Evolutionary conservation across 2,329 filamentous ascomycete species (phyloP).

Genomic region (Ophiostoma montium): DNA sequence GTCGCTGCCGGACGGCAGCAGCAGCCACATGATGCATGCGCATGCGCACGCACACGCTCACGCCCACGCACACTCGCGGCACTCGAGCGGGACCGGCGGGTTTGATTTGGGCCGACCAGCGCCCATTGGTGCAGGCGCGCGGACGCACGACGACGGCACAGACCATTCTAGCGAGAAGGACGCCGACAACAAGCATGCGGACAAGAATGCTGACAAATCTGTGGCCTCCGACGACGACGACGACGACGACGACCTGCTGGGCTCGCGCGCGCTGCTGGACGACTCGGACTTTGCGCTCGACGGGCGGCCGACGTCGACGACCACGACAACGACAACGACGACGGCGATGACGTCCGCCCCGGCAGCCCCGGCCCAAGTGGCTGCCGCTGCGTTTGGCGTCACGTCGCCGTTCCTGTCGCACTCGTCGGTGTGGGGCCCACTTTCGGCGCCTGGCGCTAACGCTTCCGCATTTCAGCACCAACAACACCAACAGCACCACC

Average conservation of each 20-base stretch:
- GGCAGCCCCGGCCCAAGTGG: background rate
- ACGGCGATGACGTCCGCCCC: conserved; percentile 10
- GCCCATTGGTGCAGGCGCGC: background rate
- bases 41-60: too few species aligned
- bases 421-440: conserved; percentile 8
- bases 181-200: background rate
- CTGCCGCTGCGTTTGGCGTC: conserved; percentile 5
- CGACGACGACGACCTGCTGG: conserved; percentile 42
- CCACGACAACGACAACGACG: conserved; percentile 8
- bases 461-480: background rate
- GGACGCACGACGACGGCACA: background rate
- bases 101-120: background rate
- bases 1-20: background rate
- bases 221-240: background rate
- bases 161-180: too few species aligned
- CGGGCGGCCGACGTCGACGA: conserved; percentile 16
- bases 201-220: background rate
- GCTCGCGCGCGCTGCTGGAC: conserved; percentile 76
- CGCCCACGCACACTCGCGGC: conserved; percentile 1
- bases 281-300: conserved; percentile 27
- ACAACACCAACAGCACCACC: background rate
- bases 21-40: background rate
- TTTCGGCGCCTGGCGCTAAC: too few species aligned
- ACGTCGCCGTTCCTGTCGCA: conserved; percentile 7
- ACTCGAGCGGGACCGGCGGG: background rate